Evolutionary conservation across 805 yeast genomes (phyloP), one percentile per base, ranked within the genome.

Genomic region (Zygosaccharomyces gambellarensis): DNA sequence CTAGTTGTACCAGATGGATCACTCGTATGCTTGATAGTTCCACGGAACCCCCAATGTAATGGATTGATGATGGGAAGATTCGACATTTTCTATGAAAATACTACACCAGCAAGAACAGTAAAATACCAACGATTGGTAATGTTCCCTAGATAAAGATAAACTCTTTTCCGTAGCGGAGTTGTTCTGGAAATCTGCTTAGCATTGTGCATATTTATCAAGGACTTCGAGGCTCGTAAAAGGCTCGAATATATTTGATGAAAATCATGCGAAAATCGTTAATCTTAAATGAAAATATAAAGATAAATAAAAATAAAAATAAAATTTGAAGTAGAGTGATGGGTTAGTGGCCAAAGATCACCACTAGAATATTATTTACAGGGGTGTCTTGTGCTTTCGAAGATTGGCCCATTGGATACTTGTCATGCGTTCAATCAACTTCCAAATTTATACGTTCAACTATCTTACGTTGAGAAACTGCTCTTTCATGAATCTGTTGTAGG

Each of bases 41-140:
- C 71, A 14, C 66, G 62, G 31, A 55, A 59, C 8, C 69, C 69
- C 65, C 71, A 67, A 43, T 67, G 63, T 36, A 62, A 62, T 21
- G 67, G 69, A 31, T 61, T 62, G 5, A 67, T 27, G 4, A 59
- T 10, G 4, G 65, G 65, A 28, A 52, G 51, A 9, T 46, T 46
- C 3, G 49, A 46, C 25, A 43, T 42, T 7, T 39, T 23, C 22
- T 30, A 27, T 17, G 11, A 14, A n/a, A 21, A 5, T 34, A 14
- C 2, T 14, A 9, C 22, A 17, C 10, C 8, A 17, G 4, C 11
- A 8, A 34, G 11, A 6, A 4, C 9, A 4, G 17, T 9, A 3
- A 1, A 17, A 8, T 8, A 49, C 12, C 53, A 46, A 39, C n/a
- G 25, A 22, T 30, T 6, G 19, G 29, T 8, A 25, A 25, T 40